Conservation (phyloP, 179 eudicot species). For the Silene coronaria region DNA sequence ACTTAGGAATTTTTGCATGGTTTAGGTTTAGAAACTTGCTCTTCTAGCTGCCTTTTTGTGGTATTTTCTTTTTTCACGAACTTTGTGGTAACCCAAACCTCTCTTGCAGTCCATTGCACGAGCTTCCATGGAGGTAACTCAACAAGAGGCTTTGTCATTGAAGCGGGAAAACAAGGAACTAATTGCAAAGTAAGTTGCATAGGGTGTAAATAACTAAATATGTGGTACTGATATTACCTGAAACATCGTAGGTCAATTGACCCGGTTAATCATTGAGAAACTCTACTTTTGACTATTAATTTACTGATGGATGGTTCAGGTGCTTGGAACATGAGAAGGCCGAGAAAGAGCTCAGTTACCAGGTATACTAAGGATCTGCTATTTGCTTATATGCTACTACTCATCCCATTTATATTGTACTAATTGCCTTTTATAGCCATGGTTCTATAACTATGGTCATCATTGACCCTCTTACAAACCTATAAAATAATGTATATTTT, state of each 20-base stretch:
- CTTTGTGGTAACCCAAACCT: background rate
- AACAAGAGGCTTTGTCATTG: background rate
- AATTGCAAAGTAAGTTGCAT: constrained; percentile 14
- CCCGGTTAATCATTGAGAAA: background rate
- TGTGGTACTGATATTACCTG: background rate
- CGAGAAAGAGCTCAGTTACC: constrained; percentile 11
- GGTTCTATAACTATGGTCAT: background rate
- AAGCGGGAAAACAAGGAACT: constrained; percentile 14
- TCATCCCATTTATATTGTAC: background rate
- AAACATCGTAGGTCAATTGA: background rate
- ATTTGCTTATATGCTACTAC: background rate
- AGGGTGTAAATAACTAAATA: background rate
- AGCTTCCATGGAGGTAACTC: background rate
- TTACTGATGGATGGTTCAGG: constrained; percentile 8
- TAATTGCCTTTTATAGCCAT: background rate
- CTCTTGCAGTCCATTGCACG: constrained; percentile 4
- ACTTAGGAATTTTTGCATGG: background rate
- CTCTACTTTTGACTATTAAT: background rate
- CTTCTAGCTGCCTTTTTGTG: background rate
- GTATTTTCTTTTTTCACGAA: background rate
- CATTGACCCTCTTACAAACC: background rate
- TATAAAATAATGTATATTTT: background rate
- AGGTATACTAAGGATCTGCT: constrained; percentile 4
- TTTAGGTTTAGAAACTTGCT: background rate
- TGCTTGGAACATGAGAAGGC: constrained; percentile 19